Conservation (phyloP, 2,329 filamentous ascomycete genomes). For the Neofusicoccum parvum region DNA sequence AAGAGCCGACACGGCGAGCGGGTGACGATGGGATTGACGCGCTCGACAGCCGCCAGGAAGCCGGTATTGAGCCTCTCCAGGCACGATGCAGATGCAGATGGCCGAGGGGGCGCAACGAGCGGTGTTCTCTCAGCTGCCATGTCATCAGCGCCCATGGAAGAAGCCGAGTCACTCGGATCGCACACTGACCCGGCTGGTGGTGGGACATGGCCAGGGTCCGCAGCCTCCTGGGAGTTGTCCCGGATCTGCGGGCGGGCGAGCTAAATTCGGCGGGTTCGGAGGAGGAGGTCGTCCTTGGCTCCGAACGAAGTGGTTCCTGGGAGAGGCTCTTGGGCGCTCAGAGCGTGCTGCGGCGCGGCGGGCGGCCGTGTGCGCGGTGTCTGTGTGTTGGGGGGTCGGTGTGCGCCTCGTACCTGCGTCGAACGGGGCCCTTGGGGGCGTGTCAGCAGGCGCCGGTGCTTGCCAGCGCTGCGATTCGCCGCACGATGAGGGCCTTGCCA, state of each 20-base stretch:
- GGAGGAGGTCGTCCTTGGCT: neutral
- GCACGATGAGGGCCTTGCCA: neutral
- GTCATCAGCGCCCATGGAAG: neutral
- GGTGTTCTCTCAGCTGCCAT: constrained; percentile 1
- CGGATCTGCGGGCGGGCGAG: neutral
- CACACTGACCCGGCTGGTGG: neutral
- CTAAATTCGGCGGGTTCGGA: neutral
- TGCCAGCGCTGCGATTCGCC: neutral
- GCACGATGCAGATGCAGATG: neutral
- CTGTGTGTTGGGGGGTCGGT: neutral
- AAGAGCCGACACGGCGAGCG: constrained; percentile 29
- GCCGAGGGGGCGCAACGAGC: neutral
- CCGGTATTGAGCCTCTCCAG: neutral
- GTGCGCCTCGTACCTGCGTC: constrained; percentile 5
- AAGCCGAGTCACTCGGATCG: neutral
- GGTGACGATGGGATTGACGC: constrained; percentile 5
- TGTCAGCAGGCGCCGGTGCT: neutral
- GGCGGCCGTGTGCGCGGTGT: neutral
- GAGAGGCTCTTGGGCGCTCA: neutral
- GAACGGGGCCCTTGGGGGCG: neutral
- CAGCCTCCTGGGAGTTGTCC: neutral
- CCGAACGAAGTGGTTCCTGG: neutral
- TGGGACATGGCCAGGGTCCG: neutral
- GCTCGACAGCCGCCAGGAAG: neutral
- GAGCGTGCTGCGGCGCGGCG: constrained; percentile 1